Base-by-base conservation (phyloP, 768 basidiomycete genomes). In the Lentinula sp. region DNA sequence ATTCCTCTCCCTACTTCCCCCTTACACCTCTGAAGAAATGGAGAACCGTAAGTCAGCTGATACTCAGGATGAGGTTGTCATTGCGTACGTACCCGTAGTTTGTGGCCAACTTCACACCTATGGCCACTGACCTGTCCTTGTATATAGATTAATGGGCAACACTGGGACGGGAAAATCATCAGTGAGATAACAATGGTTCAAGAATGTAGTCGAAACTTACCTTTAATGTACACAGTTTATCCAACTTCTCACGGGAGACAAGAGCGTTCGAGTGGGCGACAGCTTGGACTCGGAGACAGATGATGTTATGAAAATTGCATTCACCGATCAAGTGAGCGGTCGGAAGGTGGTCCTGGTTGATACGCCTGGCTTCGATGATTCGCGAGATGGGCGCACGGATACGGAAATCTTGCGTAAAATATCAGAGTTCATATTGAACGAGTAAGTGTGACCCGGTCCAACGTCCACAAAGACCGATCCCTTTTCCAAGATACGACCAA, bases 401-500 rank as follows among this genome's bases (percentile, higher is more conserved):
- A 72, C 74, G 7, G 74, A 76, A 13, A 59, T 77, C 60, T 67
- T 73, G 66, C 72, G 70, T 65, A 72, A 71, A 67, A 77, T 74
- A 36, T 53, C 69, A n/a, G 37, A 59, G 20, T 69, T 66, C 41
- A 61, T 71, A 16, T 16, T 64, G 8, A 53, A 45, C 1, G 62
- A 64, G 64, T 61, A 43, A 15, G 74, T 74, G 18, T 42, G 65
- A 4, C 68, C 66, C 4, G 0, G 16, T 57, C 16, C n/a, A 18
- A 12, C 20, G 57, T 53, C 20, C 28, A 15, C n/a, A 9, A 4
- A 6, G 7, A 15, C 35, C 15, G 15, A 13, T 53, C 15, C 12
- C 16, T 20, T 53, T 10, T 32, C 16, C 37, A 10, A 64, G 63
- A n/a, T 64, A 62, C 43, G 48, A 62, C 28, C 33, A 43, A 8